A percentile compares a stretch with the other conserved stretches of the same genome.
phyloP scores from a whole-genome alignment of 306 rosid genomes.

The Fragaria nilgerrensis region DNA sequence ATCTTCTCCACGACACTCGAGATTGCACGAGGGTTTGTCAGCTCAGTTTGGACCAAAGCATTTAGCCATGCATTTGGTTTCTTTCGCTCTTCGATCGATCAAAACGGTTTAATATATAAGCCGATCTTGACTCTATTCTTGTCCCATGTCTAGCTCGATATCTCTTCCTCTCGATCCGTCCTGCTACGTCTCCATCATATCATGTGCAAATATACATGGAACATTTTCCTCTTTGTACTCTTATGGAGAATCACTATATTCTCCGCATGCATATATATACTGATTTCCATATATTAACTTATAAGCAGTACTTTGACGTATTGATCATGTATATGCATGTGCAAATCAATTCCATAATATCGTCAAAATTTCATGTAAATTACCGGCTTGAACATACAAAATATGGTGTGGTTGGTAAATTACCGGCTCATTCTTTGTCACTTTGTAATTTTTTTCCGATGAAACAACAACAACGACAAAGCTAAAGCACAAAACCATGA shows the following conservation, averaged over 20 bases:
- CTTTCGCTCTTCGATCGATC: neutral
- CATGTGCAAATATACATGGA: neutral
- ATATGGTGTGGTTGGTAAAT: no score
- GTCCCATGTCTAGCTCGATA: neutral
- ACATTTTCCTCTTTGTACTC: neutral
- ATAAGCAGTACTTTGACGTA: neutral
- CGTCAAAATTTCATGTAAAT: neutral
- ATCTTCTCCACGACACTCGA: conserved; percentile 6
- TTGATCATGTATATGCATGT: neutral
- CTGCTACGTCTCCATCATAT: conserved; percentile 1
- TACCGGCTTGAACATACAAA: neutral
- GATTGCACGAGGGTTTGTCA: conserved; percentile 25
- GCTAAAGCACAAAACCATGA: no score
- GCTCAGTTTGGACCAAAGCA: conserved; percentile 20
- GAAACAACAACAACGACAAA: no score
- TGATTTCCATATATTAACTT: neutral
- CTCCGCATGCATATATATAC: neutral
- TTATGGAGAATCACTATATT: conserved; percentile 4
- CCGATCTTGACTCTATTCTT: neutral
- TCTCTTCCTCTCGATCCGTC: neutral
- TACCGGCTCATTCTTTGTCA: no score
- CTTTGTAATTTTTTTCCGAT: no score
- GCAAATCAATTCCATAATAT: neutral
- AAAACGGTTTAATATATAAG: neutral
- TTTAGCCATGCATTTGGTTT: conserved; percentile 5